Evolutionary conservation across 495 filamentous ascomycete species (phyloP), one percentile per base, ranked within the genome.

Genomic region (Jackrogersella multiformis): DNA sequence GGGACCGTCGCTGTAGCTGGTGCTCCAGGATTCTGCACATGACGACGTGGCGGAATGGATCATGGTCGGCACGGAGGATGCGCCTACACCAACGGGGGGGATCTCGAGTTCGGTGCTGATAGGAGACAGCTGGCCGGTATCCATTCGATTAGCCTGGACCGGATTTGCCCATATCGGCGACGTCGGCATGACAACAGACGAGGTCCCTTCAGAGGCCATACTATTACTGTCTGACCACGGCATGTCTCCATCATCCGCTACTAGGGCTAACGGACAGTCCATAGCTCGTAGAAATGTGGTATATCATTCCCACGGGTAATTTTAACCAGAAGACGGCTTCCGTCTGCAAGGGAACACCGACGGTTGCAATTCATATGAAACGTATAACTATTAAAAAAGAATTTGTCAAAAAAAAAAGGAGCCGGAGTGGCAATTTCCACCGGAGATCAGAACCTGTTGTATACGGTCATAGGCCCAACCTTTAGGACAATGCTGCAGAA

Each of bases 91-190:
- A 26, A 75, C 68, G 35, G 71, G 68, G 13, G 75, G 61, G 12
- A 74, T 67, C 39, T 80, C 81, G 69, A 80, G 71, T 68, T 77
- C 80, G 64, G 78, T 81, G 74, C 80, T 84, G 68, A 82, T 77
- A 60, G 81, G 81, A 41, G 81, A 83, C 61, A 84, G 73, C 68
- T 82, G 81, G 64, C 77, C 80, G 21, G 76, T 79, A 24, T 77
- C 75, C 56, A 74, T 74, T 48, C 69, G 73, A 52, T 73, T 64
- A 52, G 60, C 64, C 41, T 78, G 69, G 36, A 76, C 49, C 5
- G 78, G 72, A 45, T 74, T 69, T 24, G 76, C 36, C 79, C 78
- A 82, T 53, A 78, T 70, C 30, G 80, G 73, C 30, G 69, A 73
- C 9, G 71, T 64, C 28, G 78, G 73, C 36, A 79, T 66, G 51